Base-by-base conservation (phyloP, 1,284 basidiomycete genomes). In the Ceratobasidium sp. region DNA sequence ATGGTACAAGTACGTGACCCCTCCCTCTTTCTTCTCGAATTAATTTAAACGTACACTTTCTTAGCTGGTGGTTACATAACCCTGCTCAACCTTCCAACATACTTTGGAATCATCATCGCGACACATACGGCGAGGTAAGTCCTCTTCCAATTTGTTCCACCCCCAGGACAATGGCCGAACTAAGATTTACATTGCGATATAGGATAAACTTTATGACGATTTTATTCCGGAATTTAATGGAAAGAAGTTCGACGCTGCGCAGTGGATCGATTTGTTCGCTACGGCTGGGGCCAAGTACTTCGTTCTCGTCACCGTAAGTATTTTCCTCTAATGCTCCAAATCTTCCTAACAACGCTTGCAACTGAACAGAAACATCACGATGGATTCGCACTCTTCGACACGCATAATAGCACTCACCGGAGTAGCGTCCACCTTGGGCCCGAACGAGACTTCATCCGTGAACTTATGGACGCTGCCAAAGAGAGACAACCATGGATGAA, bases 231-330 rank as follows among this genome's bases (percentile, higher is more conserved):
- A 84, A 59, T 89, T 88, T 77, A 87, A 82, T 0, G 86, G 85
- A 1, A 80, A 80, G 0, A 82, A 84, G 63, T 89, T 86, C 80
- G 84, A 88, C 59, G 83, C 88, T 1, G 84, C 82, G 43, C 80
- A 81, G 50, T 89, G 87, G 87, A 76, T 88, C 0, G 83, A 88
- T 74, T 75, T 89, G 11, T 84, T 89, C 62, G 84, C 84, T 35
- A 81, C 81, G 30, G 85, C 87, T 0, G 88, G 88, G 0, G 88
- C 88, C 1, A 87, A 86, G 75, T 89, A 89, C 75, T 88, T 89
- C 76, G 87, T 89, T 18, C 80, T 87, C 44, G 86, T 87, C 21
- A 85, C 87, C 7, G 86, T 85, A 44, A 13, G 82, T 76, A 11
- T 55, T 14, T 14, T 16, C 14, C 41, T 35, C 16, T 6, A 13